Percentiles rank a stretch among this genome's conserved stretches.
These are phyloP conservation scores for Trichophyton equinum DNA, from an alignment of 2,329 filamentous ascomycete species.

Conservation along the genomic window DNA sequence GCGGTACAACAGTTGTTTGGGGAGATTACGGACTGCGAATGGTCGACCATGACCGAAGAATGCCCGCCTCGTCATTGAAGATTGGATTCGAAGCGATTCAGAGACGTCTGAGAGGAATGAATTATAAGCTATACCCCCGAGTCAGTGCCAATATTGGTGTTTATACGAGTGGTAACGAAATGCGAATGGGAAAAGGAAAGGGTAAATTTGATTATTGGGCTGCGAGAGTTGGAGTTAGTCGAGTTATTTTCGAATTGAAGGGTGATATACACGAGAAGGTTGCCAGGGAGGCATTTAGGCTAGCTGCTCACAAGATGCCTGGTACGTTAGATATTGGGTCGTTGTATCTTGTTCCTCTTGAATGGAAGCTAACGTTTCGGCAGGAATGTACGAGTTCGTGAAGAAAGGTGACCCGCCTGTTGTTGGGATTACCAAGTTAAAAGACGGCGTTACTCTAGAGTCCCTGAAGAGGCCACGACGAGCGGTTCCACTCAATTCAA, in stretches of 20 bases:
- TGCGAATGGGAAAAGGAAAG: slow-evolving; percentile 98
- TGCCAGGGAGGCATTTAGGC: slow-evolving; percentile 78
- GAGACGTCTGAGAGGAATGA: slow-evolving; percentile 72
- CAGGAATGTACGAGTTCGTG: slow-evolving; percentile 69
- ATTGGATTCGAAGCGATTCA: slow-evolving; percentile 91
- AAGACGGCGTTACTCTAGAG: slow-evolving; percentile 66
- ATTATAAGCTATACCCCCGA: slow-evolving; percentile 83
- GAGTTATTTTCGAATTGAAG: slow-evolving; percentile 84
- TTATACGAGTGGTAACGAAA: slow-evolving; percentile 89
- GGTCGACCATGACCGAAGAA: slow-evolving; percentile 81
- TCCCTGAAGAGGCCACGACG: slow-evolving; percentile 69
- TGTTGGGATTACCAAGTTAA: slow-evolving; percentile 84
- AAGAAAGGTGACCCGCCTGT: slow-evolving; percentile 81
- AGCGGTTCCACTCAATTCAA: slow-evolving; percentile 38
- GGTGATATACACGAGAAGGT: slow-evolving; percentile 91
- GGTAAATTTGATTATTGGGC: slow-evolving; percentile 97
- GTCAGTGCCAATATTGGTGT: slow-evolving; percentile 89
- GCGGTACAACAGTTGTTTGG: slow-evolving; percentile 92
- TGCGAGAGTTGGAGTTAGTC: slow-evolving; percentile 74
- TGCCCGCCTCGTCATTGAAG: slow-evolving; percentile 75
- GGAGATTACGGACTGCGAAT: slow-evolving; percentile 92
- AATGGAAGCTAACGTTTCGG: neutral
- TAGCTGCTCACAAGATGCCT: slow-evolving; percentile 90
- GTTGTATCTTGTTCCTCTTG: neutral
- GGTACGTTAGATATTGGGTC: slow-evolving; percentile 43